phyloP scores from a whole-genome alignment of 2,329 filamentous ascomycete species.

The Ophiocordyceps polyrhachis-furcata region DNA sequence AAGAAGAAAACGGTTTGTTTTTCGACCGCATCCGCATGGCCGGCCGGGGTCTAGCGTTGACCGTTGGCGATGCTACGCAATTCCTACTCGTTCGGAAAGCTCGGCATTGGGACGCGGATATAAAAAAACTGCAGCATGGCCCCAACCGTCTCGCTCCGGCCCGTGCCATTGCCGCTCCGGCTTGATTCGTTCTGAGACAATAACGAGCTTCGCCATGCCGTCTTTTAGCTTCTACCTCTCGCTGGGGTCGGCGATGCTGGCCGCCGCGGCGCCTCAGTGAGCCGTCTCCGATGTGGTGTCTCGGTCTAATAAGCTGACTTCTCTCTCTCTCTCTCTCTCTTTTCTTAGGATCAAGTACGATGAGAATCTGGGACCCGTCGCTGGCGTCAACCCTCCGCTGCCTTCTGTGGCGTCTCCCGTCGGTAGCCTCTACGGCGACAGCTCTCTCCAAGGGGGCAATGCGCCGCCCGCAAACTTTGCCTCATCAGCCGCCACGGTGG shows the following conservation, averaged over 20 bases:
- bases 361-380: slow-evolving; percentile 23
- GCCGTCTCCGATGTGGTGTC: not conserved
- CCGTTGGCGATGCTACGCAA: not conserved
- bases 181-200: not conserved
- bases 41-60: not conserved
- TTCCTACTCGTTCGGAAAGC: not conserved
- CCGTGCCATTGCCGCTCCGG: no score
- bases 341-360: slow-evolving; percentile 11
- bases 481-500: not conserved
- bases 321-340: no score
- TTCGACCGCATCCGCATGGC: not conserved
- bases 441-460: slow-evolving; percentile 20
- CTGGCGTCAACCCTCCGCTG: slow-evolving; percentile 18
- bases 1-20: not conserved
- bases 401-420: slow-evolving; percentile 17
- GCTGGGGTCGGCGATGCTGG: not conserved
- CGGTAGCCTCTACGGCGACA: slow-evolving; percentile 21
- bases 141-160: not conserved
- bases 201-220: not conserved
- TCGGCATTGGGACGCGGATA: not conserved
- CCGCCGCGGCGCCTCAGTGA: not conserved
- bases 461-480: slow-evolving; percentile 10
- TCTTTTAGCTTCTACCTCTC: not conserved
- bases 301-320: not conserved
- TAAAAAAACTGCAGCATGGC: not conserved